Evolutionary conservation across 2,329 filamentous ascomycete genomes (phyloP).

Genomic region (Penicillium vulpinum): DNA sequence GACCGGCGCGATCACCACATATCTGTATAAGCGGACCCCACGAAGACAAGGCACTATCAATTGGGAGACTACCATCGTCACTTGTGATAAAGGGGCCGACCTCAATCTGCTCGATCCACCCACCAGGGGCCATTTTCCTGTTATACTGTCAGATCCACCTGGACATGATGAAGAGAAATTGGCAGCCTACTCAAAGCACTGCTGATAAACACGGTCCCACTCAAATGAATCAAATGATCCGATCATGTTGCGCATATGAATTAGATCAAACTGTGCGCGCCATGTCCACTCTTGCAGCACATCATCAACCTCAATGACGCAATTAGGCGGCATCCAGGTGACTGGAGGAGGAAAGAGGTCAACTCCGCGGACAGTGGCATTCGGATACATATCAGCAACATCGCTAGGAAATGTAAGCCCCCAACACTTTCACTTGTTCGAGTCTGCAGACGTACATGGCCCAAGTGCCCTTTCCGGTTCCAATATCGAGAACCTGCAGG

Average conservation of each 20-base stretch:
- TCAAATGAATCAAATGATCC: constrained; percentile 14
- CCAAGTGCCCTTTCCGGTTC: constrained; percentile 19
- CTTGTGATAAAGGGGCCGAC: constrained; percentile 12
- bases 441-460: constrained; percentile 16
- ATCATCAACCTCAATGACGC: constrained; percentile 31
- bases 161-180: too few species aligned
- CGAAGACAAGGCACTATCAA: constrained; percentile 12
- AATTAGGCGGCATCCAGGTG: constrained; percentile 31
- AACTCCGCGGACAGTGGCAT: constrained; percentile 23
- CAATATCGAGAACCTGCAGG: constrained; percentile 16
- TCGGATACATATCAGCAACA: constrained; percentile 23
- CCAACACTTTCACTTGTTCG: background rate
- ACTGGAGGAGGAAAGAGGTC: constrained; percentile 28
- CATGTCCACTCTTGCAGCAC: constrained; percentile 27
- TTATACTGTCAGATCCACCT: background rate
- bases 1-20: constrained; percentile 23
- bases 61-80: constrained; percentile 18
- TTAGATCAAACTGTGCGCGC: constrained; percentile 24
- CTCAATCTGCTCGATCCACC: constrained; percentile 25
- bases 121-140: constrained; percentile 22
- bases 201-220: constrained; percentile 18
- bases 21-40: constrained; percentile 20
- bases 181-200: constrained; percentile 19
- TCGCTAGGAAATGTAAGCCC: constrained; percentile 8
- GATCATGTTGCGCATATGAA: constrained; percentile 27